Percentiles rank a stretch among this genome's conserved stretches.
Evolutionary conservation across 2,329 filamentous ascomycete genomes (phyloP).

Genomic region (Pseudogymnoascus sp.): DNA sequence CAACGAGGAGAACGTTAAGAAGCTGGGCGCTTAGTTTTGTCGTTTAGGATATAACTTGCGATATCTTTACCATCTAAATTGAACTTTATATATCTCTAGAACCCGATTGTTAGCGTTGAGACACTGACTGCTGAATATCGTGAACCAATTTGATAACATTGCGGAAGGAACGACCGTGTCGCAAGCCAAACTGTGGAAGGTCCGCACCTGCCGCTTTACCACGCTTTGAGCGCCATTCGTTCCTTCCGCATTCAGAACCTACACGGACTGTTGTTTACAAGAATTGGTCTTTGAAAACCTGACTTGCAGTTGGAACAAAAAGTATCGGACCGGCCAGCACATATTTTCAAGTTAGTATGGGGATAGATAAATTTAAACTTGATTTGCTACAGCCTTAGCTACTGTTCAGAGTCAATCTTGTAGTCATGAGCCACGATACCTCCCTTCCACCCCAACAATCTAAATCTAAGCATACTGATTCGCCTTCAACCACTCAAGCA

Average conservation of each 20-base stretch:
- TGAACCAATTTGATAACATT: neutral
- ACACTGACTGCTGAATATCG: neutral
- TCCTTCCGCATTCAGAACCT: neutral
- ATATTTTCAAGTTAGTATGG: neutral
- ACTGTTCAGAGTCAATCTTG: constrained; percentile 17
- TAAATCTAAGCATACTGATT: constrained; percentile 46
- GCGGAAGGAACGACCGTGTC: neutral
- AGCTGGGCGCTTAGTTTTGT: constrained; percentile 12
- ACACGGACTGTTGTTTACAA: neutral
- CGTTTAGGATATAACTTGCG: neutral
- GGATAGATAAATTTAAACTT: constrained; percentile 14
- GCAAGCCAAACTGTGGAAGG: neutral
- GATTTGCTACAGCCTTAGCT: constrained; percentile 9
- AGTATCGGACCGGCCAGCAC: neutral
- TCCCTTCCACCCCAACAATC: neutral
- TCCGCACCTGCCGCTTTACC: neutral
- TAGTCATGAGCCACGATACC: constrained; percentile 10
- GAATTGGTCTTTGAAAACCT: no score
- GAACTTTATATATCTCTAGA: neutral
- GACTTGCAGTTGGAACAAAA: neutral
- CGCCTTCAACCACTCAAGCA: constrained; percentile 70
- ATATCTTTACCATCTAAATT: neutral
- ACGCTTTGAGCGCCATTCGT: neutral
- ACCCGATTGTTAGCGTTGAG: no score
- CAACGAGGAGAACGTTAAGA: constrained; percentile 25